Evolutionary conservation across 192 early-diverging fungal species (phyloP).

Genomic region (Glomus cerebriforme): DNA sequence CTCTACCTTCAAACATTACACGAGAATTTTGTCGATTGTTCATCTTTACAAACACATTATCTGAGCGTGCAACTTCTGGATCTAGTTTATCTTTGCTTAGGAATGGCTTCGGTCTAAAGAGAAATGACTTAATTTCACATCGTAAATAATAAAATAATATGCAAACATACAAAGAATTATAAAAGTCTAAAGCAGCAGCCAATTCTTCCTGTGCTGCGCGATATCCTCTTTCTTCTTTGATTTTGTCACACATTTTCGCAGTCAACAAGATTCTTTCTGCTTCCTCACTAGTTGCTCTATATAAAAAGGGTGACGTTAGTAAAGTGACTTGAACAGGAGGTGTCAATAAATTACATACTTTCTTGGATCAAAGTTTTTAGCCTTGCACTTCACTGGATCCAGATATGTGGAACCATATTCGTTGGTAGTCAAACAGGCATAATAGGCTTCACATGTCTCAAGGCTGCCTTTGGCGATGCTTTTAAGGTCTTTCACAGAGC

Average conservation of each 20-base stretch:
- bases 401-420: background rate
- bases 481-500: background rate
- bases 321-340: background rate
- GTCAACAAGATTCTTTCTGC: too few relatives aligned
- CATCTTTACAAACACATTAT: background rate
- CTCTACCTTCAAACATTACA: background rate
- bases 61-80: background rate
- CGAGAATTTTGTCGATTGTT: background rate
- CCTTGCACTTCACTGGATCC: background rate
- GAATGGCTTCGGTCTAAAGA: background rate
- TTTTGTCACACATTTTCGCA: too few relatives aligned
- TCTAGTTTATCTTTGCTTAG: background rate
- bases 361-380: background rate
- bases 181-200: too few relatives aligned
- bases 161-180: too few relatives aligned
- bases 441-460: background rate
- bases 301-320: too few relatives aligned
- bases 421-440: background rate
- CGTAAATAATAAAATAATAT: too few relatives aligned
- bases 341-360: background rate
- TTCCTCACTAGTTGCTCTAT: too few relatives aligned
- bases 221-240: too few relatives aligned
- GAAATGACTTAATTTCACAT: background rate
- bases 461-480: background rate
- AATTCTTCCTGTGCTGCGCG: too few relatives aligned